phyloP scores from a whole-genome alignment of 139 green algal species.

The Klebsormidium nitens region DNA sequence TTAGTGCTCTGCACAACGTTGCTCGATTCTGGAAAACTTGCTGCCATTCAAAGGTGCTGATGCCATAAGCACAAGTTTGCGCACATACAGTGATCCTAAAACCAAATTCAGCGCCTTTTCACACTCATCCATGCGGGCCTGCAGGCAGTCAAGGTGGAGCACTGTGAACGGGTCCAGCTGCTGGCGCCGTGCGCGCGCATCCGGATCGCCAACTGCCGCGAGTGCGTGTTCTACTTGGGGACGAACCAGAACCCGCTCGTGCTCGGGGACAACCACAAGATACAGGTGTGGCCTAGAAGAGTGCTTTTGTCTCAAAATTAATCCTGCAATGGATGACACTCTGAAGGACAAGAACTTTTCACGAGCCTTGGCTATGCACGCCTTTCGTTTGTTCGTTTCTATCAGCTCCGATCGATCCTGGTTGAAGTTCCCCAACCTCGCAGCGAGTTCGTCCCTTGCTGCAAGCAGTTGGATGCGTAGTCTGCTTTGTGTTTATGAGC shows the following conservation, averaged over 20 bases:
- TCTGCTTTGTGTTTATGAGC: too few species aligned
- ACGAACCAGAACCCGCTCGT: slow-evolving; percentile 28
- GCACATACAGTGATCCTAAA: not conserved
- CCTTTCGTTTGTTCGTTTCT: too few species aligned
- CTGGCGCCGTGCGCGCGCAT: slow-evolving; percentile 29
- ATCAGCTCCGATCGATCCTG: too few species aligned
- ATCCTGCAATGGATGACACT: too few species aligned
- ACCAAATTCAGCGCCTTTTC: not conserved
- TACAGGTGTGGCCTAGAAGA: slow-evolving; percentile 17
- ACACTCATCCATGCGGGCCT: too few species aligned
- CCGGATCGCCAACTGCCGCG: slow-evolving; percentile 34
- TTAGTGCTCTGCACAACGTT: not conserved
- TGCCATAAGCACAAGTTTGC: not conserved
- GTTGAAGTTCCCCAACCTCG: too few species aligned
- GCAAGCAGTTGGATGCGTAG: too few species aligned
- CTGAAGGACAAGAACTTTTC: too few species aligned
- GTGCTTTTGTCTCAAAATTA: too few species aligned
- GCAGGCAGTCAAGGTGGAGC: slow-evolving; percentile 39
- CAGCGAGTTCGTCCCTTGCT: too few species aligned
- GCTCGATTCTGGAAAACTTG: not conserved
- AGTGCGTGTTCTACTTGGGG: slow-evolving; percentile 42
- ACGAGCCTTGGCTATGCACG: too few species aligned
- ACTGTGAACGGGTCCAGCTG: slow-evolving; percentile 36
- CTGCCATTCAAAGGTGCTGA: not conserved
- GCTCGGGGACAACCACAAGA: slow-evolving; percentile 40